phyloP scores from a whole-genome alignment of 176 grass and related monocot species.

The Guadua angustifolia region DNA sequence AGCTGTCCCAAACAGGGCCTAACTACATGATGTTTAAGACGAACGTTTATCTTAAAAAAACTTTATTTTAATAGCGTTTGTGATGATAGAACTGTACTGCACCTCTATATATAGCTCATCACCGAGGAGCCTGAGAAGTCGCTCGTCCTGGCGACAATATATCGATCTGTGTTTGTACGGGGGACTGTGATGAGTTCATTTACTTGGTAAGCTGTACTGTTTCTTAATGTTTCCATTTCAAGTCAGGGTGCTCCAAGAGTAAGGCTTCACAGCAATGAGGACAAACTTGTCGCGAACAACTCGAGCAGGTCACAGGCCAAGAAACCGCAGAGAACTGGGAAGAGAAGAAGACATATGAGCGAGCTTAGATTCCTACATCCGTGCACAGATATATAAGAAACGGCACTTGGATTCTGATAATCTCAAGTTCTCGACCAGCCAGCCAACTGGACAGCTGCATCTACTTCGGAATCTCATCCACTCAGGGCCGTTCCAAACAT shows the following conservation, averaged over 20 bases:
- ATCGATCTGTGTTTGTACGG: too few relatives aligned
- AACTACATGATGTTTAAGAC: too few relatives aligned
- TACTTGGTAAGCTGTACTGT: background rate
- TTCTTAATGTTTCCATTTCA: background rate
- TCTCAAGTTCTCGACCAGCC: background rate
- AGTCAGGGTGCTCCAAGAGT: background rate
- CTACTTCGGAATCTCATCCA: conserved; percentile 33
- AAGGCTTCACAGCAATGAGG: background rate
- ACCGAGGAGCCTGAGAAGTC: too few relatives aligned
- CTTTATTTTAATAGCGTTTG: too few relatives aligned
- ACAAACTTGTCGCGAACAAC: background rate
- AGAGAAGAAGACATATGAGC: background rate
- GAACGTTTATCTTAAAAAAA: too few relatives aligned
- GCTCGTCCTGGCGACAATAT: too few relatives aligned
- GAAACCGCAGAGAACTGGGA: too few relatives aligned
- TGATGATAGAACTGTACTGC: too few relatives aligned
- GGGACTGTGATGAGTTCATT: too few relatives aligned
- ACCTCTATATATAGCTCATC: too few relatives aligned
- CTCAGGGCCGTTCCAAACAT: too few relatives aligned
- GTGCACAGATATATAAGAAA: background rate
- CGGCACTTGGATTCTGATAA: conserved; percentile 19
- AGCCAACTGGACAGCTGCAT: background rate
- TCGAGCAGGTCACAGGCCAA: background rate
- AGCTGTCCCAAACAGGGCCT: too few relatives aligned
- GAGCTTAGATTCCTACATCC: conserved; percentile 38